Base-by-base conservation (phyloP, 805 yeast species). In the Komagataella phaffii region DNA sequence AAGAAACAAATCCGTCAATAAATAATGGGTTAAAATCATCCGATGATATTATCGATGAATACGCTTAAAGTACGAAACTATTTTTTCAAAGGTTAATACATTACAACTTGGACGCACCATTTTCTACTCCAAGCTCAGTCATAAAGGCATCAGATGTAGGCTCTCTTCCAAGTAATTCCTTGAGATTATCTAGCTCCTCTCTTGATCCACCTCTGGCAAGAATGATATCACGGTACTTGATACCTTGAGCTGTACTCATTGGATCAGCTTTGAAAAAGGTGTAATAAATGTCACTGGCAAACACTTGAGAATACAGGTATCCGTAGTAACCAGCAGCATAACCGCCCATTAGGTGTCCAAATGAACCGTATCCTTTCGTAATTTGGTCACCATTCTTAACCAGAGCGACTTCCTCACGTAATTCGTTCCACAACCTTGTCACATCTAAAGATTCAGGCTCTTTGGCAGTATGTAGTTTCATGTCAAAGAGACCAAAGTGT, bases 321-420 rank as follows among this genome's bases (percentile, higher is more conserved):
- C 95, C 95, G 59, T 88, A 88, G 67, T 88, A 88, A 3, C 90
- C 89, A 8, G 90, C 81, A 51, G 86, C 91, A 64, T 88, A 88
- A 17, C 95, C 91, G 44, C 88, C 88, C 71, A 83, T 78, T 63
- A 86, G 77, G 62, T 88, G 96, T 2, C 87, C 88, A 63, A 87
- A 87, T 0, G 88, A 80, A 36, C 83, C 80, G 60, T 78, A 85
- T 3, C 93, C 93, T 53, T 74, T 77, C n/a, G 83, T 77, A 18
- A 65, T 58, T 23, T 66, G 68, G 40, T 75, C 79, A 45, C 82
- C 88, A 52, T 74, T 75, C 23, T 76, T 69, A 24, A 82, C 72
- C 47, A 84, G 61, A 3, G 85, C 73, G 19, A 85, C 72, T n/a
- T 81, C 78, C 59, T 79, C 74, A 54, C 89, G 74, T 64, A 80